Evolutionary conservation across 176 grass and related monocot species (phyloP).

Genomic region (Calamus simplicifolius): DNA sequence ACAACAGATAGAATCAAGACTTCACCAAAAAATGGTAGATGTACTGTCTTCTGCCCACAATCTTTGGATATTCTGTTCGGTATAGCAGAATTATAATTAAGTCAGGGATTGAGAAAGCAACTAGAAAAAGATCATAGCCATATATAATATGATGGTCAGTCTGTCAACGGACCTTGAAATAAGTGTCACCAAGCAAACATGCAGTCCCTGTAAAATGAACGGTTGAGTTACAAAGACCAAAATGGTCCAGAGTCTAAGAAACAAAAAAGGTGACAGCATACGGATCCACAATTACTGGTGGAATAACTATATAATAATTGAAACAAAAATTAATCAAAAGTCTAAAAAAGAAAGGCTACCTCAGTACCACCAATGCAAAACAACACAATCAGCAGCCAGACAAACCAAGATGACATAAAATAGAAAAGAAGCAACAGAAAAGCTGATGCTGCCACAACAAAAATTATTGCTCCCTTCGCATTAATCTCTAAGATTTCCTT

Average conservation of each 20-base stretch:
- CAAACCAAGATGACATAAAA: slow-evolving; percentile 94
- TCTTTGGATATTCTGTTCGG: slow-evolving; percentile 55
- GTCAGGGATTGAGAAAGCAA: neutral
- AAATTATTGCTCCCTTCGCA: slow-evolving; percentile 74
- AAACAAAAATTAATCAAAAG: neutral
- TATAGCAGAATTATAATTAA: too few relatives aligned
- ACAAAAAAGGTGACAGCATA: neutral
- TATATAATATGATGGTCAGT: too few relatives aligned
- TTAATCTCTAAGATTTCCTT: slow-evolving; percentile 91
- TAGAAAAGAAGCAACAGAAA: slow-evolving; percentile 95
- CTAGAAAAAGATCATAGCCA: neutral
- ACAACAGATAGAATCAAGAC: slow-evolving; percentile 54
- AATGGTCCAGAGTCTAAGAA: neutral
- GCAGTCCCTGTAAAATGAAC: slow-evolving; percentile 66
- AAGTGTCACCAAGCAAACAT: slow-evolving; percentile 75
- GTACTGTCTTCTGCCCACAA: slow-evolving; percentile 55
- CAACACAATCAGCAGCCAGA: slow-evolving; percentile 80
- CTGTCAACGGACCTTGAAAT: slow-evolving; percentile 45
- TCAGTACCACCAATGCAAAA: slow-evolving; percentile 97
- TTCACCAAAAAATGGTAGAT: slow-evolving; percentile 57
- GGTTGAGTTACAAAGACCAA: slow-evolving; percentile 1
- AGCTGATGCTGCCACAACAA: slow-evolving; percentile 83
- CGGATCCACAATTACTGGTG: neutral
- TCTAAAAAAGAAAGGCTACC: slow-evolving; percentile 42
- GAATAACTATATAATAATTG: too few relatives aligned